Conservation (phyloP, 768 basidiomycete genomes). For the Lepiota venenata region DNA sequence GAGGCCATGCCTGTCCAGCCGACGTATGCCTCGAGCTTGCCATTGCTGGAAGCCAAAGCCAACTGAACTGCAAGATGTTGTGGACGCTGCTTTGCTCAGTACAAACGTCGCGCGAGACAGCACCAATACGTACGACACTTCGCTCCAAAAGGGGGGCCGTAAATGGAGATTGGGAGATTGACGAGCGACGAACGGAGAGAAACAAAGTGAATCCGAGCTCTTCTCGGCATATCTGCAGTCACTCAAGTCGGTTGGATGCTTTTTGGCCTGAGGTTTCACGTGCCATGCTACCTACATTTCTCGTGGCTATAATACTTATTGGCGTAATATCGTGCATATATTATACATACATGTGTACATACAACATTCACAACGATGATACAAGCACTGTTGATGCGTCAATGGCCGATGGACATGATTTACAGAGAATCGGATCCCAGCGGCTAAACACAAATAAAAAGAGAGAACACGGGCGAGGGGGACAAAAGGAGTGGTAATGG, state of each 20-base stretch:
- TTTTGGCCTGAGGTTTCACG: no score
- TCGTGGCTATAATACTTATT: no score
- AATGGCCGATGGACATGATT: no score
- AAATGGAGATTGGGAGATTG: slow-evolving; percentile 91
- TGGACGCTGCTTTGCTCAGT: slow-evolving; percentile 52
- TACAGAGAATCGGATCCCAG: no score
- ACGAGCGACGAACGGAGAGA: slow-evolving; percentile 88
- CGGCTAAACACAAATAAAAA: no score
- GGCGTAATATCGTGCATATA: neutral
- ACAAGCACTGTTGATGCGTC: no score
- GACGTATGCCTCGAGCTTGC: slow-evolving; percentile 54
- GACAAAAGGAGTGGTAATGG: no score
- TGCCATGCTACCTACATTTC: no score
- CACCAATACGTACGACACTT: slow-evolving; percentile 64
- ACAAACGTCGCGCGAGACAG: neutral
- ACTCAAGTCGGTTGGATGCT: no score
- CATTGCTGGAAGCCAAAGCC: slow-evolving; percentile 31
- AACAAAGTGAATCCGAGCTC: slow-evolving; percentile 75
- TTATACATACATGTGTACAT: neutral
- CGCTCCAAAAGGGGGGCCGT: slow-evolving; percentile 89
- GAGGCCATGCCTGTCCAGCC: slow-evolving; percentile 98
- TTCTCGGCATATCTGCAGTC: slow-evolving; percentile 56
- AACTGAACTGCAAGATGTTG: slow-evolving; percentile 79
- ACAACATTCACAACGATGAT: neutral
- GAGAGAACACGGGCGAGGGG: no score